A percentile compares a stretch with the other conserved stretches of the same genome.
Conservation (phyloP, 2,329 filamentous ascomycete genomes). For the Neonectria sp. region DNA sequence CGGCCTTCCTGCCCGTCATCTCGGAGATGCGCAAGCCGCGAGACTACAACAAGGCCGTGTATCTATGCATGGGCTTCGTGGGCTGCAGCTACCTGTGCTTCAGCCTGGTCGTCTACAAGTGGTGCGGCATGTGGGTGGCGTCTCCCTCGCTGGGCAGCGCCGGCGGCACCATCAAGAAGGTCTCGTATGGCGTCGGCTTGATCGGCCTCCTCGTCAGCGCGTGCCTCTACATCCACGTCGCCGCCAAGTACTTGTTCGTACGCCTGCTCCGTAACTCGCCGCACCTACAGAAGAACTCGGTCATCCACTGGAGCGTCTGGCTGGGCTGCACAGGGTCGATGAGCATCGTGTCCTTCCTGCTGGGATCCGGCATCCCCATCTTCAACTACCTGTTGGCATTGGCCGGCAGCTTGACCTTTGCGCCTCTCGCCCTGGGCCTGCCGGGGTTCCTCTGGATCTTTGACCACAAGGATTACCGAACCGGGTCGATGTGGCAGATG, state of each 20-base stretch:
- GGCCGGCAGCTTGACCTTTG: conserved; percentile 50
- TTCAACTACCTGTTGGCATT: conserved; percentile 41
- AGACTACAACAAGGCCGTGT: conserved; percentile 60
- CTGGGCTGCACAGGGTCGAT: conserved; percentile 51
- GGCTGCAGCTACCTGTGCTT: conserved; percentile 71
- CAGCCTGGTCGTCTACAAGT: conserved; percentile 72
- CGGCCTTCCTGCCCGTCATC: conserved; percentile 75
- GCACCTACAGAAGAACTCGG: conserved; percentile 54
- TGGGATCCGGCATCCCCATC: conserved; percentile 53
- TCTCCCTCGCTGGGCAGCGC: conserved; percentile 74
- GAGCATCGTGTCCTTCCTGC: conserved; percentile 49
- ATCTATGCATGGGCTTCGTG: conserved; percentile 71
- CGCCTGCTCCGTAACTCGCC: conserved; percentile 54
- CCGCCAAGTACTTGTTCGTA: conserved; percentile 58
- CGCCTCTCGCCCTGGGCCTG: conserved; percentile 53
- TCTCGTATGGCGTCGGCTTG: conserved; percentile 72
- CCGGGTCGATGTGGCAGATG: conserved; percentile 44
- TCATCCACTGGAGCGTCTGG: conserved; percentile 56
- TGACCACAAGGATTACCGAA: conserved; percentile 52
- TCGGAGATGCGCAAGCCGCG: conserved; percentile 71
- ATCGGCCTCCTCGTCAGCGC: conserved; percentile 47
- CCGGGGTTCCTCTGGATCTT: conserved; percentile 56
- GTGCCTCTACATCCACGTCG: conserved; percentile 33
- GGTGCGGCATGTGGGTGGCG: conserved; percentile 74
- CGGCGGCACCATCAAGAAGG: conserved; percentile 71